Base-by-base conservation (phyloP, 805 yeast genomes). In the Spathaspora boniae region DNA sequence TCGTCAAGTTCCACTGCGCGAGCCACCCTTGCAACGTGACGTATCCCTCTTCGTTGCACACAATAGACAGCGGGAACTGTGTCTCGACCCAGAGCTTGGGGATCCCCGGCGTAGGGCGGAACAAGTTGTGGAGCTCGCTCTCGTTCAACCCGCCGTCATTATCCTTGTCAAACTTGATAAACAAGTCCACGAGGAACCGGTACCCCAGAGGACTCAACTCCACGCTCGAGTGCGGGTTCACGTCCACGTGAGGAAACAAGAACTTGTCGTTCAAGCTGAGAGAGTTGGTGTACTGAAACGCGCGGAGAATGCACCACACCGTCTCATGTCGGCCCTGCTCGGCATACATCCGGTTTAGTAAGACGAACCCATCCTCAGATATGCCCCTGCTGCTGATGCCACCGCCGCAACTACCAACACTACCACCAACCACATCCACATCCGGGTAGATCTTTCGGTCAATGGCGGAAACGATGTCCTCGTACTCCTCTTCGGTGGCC, bases 1-100 rank as follows among this genome's bases (percentile, higher is more conserved):
- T 91, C 0, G 96, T 87, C 85, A 93, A 84, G 48, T 91, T 82
- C 99, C 99, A 93, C 51, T 91, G 98, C 0, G 98, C 98, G 25
- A 93, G 62, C 99, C 99, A 93, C 3, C 99, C 98, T 62, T 94
- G 98, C 18, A 93, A 60, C 0, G 98, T 87, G 4, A 93, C 88
- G 53, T 79, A 75, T 0, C 96, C 97, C 43, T 80, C 81, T 45
- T 88, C 96, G 53, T 88, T 89, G 35, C 95, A 76, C 2, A 91
- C 96, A 8, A 95, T 86, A 1, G 95, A 78, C 17, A 73, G 67
- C 0, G 99, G 99, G 52, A 93, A 93, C 45, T 80, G 80, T 0
- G 86, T 74, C 9, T 85, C 88, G 24, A 71, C 69, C 99, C 99
- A 93, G 6, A 84, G 65, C 38, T 70, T 70, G 0, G 99, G 99